Conservation (phyloP, 2,329 filamentous ascomycete genomes). For the Boeremia exigua region DNA sequence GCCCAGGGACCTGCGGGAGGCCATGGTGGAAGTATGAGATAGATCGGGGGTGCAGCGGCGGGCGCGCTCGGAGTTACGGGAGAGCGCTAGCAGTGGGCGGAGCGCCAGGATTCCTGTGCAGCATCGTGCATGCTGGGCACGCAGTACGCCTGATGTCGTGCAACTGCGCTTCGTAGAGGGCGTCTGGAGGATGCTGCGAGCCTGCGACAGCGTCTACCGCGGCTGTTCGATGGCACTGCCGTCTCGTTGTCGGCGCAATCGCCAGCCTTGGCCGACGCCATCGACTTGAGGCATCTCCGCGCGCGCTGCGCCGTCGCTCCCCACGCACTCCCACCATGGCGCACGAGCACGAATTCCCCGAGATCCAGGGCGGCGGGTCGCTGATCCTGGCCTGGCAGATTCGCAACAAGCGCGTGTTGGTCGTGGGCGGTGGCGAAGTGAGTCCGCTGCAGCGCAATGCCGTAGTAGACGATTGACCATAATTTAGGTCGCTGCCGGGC, state of each 20-base stretch:
- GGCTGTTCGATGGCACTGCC: constrained; percentile 7
- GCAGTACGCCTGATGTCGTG: constrained; percentile 3
- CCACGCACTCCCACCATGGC: constrained; percentile 51
- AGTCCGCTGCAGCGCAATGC: constrained; percentile 34
- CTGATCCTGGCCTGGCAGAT: constrained; percentile 97
- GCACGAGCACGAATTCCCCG: constrained; percentile 65
- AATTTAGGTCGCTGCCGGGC: constrained; percentile 86
- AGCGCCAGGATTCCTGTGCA: constrained; percentile 26
- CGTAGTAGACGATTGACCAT: constrained; percentile 43
- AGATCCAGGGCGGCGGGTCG: constrained; percentile 88
- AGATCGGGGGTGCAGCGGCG: constrained; percentile 10
- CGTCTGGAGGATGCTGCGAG: not conserved
- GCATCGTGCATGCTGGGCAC: constrained; percentile 13
- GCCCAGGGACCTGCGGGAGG: constrained; percentile 71
- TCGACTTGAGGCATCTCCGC: constrained; percentile 32
- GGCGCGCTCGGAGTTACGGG: constrained; percentile 22
- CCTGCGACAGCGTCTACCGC: not conserved
- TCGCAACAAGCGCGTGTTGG: constrained; percentile 84
- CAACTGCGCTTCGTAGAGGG: not conserved
- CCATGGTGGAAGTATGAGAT: constrained; percentile 31
- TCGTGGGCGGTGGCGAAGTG: constrained; percentile 95
- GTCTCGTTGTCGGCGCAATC: constrained; percentile 3
- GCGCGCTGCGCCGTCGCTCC: constrained; percentile 21
- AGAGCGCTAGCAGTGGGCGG: constrained; percentile 22
- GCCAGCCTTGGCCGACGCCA: constrained; percentile 18